Conservation (phyloP, 1,139 yeast species). For the Nakaseomyces uthaithaninus region DNA sequence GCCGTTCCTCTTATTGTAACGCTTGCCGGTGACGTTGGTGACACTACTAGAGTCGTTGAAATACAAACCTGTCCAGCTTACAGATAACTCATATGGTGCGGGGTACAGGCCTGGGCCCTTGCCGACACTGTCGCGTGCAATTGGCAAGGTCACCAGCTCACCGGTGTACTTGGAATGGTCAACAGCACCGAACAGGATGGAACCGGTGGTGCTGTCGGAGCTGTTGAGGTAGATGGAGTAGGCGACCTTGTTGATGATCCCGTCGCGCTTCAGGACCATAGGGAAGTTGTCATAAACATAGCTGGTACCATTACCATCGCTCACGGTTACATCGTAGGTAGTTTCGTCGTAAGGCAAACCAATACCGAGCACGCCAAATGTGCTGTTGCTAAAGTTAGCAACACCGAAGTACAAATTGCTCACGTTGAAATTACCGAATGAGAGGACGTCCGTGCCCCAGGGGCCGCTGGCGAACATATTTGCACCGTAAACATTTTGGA, state of each 20-base stretch:
- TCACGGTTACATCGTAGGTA: constrained; percentile 21
- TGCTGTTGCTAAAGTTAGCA: constrained; percentile 44
- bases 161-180: constrained; percentile 41
- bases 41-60: too few species aligned
- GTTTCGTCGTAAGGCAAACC: constrained; percentile 46
- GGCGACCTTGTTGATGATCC: constrained; percentile 44
- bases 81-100: too few species aligned
- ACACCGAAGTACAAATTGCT: constrained; percentile 45
- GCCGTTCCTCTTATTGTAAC: too few species aligned
- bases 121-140: too few species aligned
- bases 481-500: constrained; percentile 52
- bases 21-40: too few species aligned
- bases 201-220: constrained; percentile 36
- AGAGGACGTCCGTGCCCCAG: constrained; percentile 46
- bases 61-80: too few species aligned
- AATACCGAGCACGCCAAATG: constrained; percentile 51
- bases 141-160: constrained; percentile 36
- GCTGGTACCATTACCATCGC: not conserved
- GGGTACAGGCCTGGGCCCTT: too few species aligned
- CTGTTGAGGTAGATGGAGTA: constrained; percentile 49
- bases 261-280: constrained; percentile 42
- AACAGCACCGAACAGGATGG: constrained; percentile 50
- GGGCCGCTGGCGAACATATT: constrained; percentile 47
- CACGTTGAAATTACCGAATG: constrained; percentile 34
- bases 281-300: constrained; percentile 43